Base-by-base conservation (phyloP, 192 early-diverging fungal species). In the Lobosporangium transversale region DNA sequence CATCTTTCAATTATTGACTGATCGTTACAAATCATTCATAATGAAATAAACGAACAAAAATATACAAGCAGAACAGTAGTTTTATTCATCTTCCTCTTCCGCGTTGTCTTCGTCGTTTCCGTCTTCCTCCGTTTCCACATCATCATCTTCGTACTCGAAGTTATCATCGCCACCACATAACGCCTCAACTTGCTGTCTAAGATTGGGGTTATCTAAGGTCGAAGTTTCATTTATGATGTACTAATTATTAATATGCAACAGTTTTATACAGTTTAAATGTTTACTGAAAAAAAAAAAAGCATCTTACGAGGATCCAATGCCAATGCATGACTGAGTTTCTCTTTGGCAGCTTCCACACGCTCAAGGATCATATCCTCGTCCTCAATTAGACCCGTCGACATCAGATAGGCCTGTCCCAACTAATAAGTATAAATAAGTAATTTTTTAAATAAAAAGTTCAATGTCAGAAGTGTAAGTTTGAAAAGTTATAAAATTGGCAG, bases 341-440 rank as follows among this genome's bases (percentile, higher is more conserved):
- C 78, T 8, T 71, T 74, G 6, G 84, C 88, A 12, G 63, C 40
- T 32, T 87, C 86, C 58, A 79, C 85, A 3, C 83, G 79, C n/a
- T 68, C 64, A 31, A 89, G 78, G 10, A 80, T 80, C 42, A 63
- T 37, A 18, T 89, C 86, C 20, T 89, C 88, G 35, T 89, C 86
- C 14, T 62, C 73, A 31, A 78, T 68, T 32, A 84, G 40, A 33
- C 51, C 66, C 27, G 70, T 57, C 53, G 70, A 66, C 69, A 82
- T 73, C 30, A 82, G 54, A 57, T 69, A 82, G 21, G 70, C 75
- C 61, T 82, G 78, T 15, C 80, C 80, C 51, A 82, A 58, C 80
- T 82, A 37, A 9, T 31, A 20, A 10, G 7, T n/a, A 59, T 55
- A 0, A 54, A 35, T 2, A 57, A 15, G 12, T 27, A 47, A n/a